Base-by-base conservation (phyloP, 169 alveolate genomes). In the Ichthyophthirius multifiliis region DNA sequence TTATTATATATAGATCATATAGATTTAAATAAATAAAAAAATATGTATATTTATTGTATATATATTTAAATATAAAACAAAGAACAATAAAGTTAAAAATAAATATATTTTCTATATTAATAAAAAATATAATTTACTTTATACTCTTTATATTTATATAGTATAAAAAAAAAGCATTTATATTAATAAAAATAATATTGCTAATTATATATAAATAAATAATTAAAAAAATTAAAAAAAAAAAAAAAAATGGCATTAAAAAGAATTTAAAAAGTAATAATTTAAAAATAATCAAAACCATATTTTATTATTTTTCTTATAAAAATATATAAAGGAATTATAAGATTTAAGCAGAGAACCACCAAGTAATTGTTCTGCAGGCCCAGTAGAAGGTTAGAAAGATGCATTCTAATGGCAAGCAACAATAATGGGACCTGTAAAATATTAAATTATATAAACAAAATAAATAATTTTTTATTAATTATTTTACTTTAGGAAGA, bases 351-450 rank as follows among this genome's bases (percentile, higher is more conserved):
- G 96, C 73, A 96, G 96, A 81, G 99, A 98, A 87, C 99, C 99
- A 48, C 99, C 99, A 30, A 96, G 99, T 13, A 97, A 96, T 93
- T 98, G 99, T 92, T 95, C 99, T 43, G 99, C 99, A 35, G 99
- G 99, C 7, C 99, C 99, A 15, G 97, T 96, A 27, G 99, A 98
- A 32, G 99, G 67, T 41, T 80, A 98, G 30, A 77, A 81, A 75
- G 99, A 98, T 86, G 91, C 96, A 94, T 98, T 97, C 92, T 97
- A 97, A 86, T 98, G 99, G 99, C 99, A 98, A 85, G 99, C 99
- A 18, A 97, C 99, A n/a, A 98, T 98, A 79, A 97, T 97, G 99
- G 99, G 99, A 41, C 99, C 99, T 2, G 98, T 75, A 55, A 55
- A 55, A 15, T 13, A 27, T n/a, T 39, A 55, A 5, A 34, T 18